Percentiles rank a stretch among this genome's conserved stretches.
phyloP scores from a whole-genome alignment of 1,284 basidiomycete genomes.

The Mycena citricolor region DNA sequence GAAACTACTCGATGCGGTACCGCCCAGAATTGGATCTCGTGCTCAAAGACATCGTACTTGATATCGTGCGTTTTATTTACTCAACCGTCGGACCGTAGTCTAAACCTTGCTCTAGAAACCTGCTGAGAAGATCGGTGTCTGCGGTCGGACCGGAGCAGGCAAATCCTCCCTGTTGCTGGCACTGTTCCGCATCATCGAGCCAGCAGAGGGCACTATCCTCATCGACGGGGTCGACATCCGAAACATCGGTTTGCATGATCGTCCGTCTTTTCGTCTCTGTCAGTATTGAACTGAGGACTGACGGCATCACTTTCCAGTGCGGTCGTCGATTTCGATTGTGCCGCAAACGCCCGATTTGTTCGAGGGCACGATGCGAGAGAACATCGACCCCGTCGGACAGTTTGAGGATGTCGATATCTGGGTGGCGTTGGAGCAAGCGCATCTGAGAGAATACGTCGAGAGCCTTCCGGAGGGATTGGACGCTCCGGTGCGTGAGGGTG shows the following conservation, averaged over 20 bases:
- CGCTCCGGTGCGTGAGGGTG: constrained; percentile 77
- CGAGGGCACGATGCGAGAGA: constrained; percentile 83
- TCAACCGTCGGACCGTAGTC: constrained; percentile 22
- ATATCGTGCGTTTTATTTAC: constrained; percentile 48
- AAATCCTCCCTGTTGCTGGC: constrained; percentile 54
- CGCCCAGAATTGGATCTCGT: constrained; percentile 79
- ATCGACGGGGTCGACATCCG: constrained; percentile 87
- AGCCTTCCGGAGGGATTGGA: constrained; percentile 74
- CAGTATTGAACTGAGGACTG: background rate
- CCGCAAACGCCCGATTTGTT: constrained; percentile 84
- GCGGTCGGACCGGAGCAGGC: constrained; percentile 75
- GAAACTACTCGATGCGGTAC: constrained; percentile 81
- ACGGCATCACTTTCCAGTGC: constrained; percentile 49
- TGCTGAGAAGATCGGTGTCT: constrained; percentile 82
- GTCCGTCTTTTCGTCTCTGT: constrained; percentile 25
- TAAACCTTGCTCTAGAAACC: constrained; percentile 46
- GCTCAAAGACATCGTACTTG: constrained; percentile 72
- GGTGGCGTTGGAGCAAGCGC: constrained; percentile 73
- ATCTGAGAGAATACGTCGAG: constrained; percentile 72
- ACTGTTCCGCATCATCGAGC: constrained; percentile 84
- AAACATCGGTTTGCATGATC: constrained; percentile 79
- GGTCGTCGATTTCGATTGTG: constrained; percentile 83
- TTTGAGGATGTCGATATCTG: constrained; percentile 81
- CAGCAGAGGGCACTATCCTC: constrained; percentile 71
- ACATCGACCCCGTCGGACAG: constrained; percentile 76